Evolutionary conservation across 2,329 filamentous ascomycete species (phyloP).

Genomic region (Clonostachys byssicola): DNA sequence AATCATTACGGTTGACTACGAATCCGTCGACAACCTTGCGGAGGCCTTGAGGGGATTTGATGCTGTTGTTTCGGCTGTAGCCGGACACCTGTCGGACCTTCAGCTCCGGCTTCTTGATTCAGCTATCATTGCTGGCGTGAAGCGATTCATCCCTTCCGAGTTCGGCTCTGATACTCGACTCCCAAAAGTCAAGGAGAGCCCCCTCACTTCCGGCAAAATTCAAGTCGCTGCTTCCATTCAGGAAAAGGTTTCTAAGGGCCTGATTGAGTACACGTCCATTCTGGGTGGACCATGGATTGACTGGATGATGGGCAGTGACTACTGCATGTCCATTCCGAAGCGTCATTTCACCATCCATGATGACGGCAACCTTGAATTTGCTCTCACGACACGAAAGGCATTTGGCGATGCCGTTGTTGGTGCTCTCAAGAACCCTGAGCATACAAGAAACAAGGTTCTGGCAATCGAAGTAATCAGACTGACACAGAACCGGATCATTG

Average conservation of each 20-base stretch:
- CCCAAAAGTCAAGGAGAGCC: conserved; percentile 31
- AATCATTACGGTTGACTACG: conserved; percentile 27
- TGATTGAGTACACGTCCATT: not conserved
- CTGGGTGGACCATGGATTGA: not conserved
- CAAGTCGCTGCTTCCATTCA: conserved; percentile 30
- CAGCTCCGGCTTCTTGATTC: conserved; percentile 48
- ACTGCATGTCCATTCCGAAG: not conserved
- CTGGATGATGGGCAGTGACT: not conserved
- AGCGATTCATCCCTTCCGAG: conserved; percentile 59
- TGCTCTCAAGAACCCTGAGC: conserved; percentile 39
- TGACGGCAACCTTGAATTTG: conserved; percentile 43
- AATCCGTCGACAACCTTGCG: conserved; percentile 40
- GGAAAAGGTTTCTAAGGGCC: conserved; percentile 21
- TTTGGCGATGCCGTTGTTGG: conserved; percentile 43
- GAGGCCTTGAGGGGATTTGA: conserved; percentile 51
- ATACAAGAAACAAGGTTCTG: conserved; percentile 48
- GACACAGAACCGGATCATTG: conserved; percentile 39
- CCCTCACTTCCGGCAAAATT: conserved; percentile 48
- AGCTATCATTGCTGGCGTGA: conserved; percentile 53
- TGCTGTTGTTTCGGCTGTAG: conserved; percentile 38
- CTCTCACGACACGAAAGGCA: conserved; percentile 37
- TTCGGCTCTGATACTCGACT: conserved; percentile 33
- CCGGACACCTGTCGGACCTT: conserved; percentile 28
- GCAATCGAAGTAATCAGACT: conserved; percentile 36
- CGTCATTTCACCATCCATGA: conserved; percentile 19